phyloP scores from a whole-genome alignment of 352 stramenopile species.

The Thalassiosira exigua region DNA sequence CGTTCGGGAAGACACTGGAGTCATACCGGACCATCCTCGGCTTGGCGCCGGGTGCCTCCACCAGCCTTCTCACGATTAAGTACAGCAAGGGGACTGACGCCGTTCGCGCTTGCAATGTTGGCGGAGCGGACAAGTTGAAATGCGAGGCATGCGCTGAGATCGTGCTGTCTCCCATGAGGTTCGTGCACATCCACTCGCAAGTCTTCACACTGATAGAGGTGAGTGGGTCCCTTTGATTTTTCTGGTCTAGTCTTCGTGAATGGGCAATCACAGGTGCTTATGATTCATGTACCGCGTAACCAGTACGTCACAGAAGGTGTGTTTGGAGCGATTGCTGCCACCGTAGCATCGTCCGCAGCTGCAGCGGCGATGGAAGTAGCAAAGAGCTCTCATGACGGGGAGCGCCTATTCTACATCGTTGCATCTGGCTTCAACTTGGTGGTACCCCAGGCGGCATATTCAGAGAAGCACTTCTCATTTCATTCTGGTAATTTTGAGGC shows the following conservation, averaged over 20 bases:
- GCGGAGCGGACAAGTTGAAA: slow-evolving; percentile 56
- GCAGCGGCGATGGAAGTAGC: slow-evolving; percentile 75
- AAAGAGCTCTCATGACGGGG: slow-evolving; percentile 58
- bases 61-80: slow-evolving; percentile 78
- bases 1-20: slow-evolving; percentile 54
- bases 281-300: no score
- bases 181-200: slow-evolving; percentile 82
- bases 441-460: slow-evolving; percentile 76
- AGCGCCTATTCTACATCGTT: slow-evolving; percentile 75
- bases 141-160: slow-evolving; percentile 75
- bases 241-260: no score
- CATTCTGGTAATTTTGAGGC: slow-evolving; percentile 66
- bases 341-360: slow-evolving; percentile 75
- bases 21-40: slow-evolving; percentile 80
- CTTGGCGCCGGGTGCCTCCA: slow-evolving; percentile 64
- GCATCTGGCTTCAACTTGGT: slow-evolving; percentile 81
- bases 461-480: slow-evolving; percentile 69
- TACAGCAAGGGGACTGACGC: slow-evolving; percentile 72
- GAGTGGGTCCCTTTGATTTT: no score
- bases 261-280: no score
- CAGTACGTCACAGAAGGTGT: slow-evolving; percentile 79
- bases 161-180: slow-evolving; percentile 78
- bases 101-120: slow-evolving; percentile 56
- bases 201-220: slow-evolving; percentile 77
- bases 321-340: slow-evolving; percentile 73